Evolutionary conservation across 768 basidiomycete genomes (phyloP).

Genomic region (Pleurotus tuoliensis): DNA sequence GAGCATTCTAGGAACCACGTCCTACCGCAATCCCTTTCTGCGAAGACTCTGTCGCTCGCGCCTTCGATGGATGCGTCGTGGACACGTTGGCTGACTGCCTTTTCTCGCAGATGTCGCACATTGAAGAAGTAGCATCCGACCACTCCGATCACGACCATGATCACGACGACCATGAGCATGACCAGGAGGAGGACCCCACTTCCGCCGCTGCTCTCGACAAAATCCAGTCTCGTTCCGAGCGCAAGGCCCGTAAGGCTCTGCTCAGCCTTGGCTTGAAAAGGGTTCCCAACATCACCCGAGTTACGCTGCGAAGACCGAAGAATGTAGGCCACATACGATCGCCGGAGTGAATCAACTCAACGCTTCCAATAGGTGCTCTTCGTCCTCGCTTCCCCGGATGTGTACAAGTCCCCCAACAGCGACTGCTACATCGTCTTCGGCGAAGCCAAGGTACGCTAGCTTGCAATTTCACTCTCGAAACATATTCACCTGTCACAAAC

Average conservation of each 20-base stretch:
- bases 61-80: background rate
- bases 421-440: conserved; percentile 99
- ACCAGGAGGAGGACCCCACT: conserved; percentile 75
- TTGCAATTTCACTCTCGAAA: background rate
- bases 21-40: background rate
- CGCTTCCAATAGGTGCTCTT: conserved; percentile 64
- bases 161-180: conserved; percentile 47
- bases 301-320: conserved; percentile 92
- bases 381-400: conserved; percentile 90
- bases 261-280: conserved; percentile 89
- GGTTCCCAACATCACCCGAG: conserved; percentile 90
- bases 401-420: conserved; percentile 96
- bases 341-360: background rate
- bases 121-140: conserved; percentile 82
- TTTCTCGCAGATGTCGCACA: conserved; percentile 63
- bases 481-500: background rate
- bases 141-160: conserved; percentile 66
- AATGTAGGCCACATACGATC: conserved; percentile 49
- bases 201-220: conserved; percentile 85
- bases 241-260: conserved; percentile 93
- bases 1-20: conserved; percentile 10
- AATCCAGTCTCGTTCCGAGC: conserved; percentile 91
- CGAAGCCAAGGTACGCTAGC: conserved; percentile 73
- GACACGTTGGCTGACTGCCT: background rate
- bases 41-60: background rate